A percentile compares a stretch with the other conserved stretches of the same genome.
These are phyloP conservation scores for Rossbeevera mucosa DNA, from an alignment of 768 basidiomycete species.

Conservation along the genomic window DNA sequence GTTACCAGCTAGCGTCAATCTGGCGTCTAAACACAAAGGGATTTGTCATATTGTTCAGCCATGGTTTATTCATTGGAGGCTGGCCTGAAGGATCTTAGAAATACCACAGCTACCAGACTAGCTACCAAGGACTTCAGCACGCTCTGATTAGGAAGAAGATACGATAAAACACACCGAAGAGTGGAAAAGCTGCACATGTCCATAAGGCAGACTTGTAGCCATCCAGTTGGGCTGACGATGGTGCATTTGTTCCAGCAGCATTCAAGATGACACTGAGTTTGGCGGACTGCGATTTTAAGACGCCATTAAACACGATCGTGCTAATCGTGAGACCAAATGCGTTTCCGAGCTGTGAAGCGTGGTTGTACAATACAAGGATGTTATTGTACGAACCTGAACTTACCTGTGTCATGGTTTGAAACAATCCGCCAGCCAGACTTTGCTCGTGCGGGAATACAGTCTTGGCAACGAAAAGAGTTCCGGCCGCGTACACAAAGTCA, in stretches of 20 bases:
- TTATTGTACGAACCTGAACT: slow-evolving; percentile 1
- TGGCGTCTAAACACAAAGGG: too few relatives aligned
- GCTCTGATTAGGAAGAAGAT: too few relatives aligned
- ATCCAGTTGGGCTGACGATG: slow-evolving; percentile 36
- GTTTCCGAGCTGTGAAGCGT: slow-evolving; percentile 50
- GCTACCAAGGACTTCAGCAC: too few relatives aligned
- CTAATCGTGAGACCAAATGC: slow-evolving; percentile 67
- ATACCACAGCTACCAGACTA: too few relatives aligned
- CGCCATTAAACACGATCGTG: slow-evolving; percentile 64
- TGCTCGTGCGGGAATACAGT: slow-evolving; percentile 65
- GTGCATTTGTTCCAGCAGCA: slow-evolving; percentile 26
- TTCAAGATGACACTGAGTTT: slow-evolving; percentile 31
- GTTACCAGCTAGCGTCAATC: too few relatives aligned
- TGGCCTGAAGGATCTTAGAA: too few relatives aligned
- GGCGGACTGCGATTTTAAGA: slow-evolving; percentile 32
- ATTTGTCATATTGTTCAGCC: too few relatives aligned
- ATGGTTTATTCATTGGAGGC: too few relatives aligned
- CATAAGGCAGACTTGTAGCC: slow-evolving; percentile 65
- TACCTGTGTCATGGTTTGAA: slow-evolving; percentile 76
- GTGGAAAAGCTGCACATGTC: slow-evolving; percentile 57
- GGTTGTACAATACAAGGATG: too few relatives aligned
- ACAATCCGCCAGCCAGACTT: slow-evolving; percentile 67
- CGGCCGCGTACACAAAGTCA: slow-evolving; percentile 71
- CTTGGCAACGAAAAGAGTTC: slow-evolving; percentile 71
- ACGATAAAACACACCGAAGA: slow-evolving; percentile 41